Conservation (phyloP, 176 grass and related monocot species). For the Dactylis glomerata region DNA sequence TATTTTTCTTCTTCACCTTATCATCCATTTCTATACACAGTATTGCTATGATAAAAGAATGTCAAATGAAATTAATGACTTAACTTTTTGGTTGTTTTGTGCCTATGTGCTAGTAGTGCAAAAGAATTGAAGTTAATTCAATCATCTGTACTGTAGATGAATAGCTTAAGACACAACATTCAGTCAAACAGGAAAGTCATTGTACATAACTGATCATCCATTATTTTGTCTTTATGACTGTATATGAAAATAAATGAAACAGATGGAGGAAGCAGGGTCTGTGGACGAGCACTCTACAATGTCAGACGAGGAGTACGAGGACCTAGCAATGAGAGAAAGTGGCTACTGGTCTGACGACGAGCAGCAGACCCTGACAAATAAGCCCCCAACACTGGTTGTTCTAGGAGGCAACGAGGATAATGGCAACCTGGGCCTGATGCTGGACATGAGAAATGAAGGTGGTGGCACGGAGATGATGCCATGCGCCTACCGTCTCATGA, state of each 20-base stretch:
- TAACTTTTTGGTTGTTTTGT: not conserved
- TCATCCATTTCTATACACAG: not conserved
- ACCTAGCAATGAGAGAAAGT: constrained; percentile 14
- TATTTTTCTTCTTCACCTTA: not conserved
- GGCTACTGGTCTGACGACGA: not conserved
- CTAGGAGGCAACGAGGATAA: not conserved
- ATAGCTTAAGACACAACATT: not conserved
- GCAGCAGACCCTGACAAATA: not conserved
- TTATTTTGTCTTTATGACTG: not conserved
- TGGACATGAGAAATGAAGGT: not conserved
- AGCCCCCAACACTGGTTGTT: not conserved
- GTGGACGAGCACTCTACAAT: not conserved
- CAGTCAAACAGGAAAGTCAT: not conserved
- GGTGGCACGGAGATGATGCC: not conserved
- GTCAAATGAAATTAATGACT: not conserved
- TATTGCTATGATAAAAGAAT: not conserved
- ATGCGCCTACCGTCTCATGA: not conserved
- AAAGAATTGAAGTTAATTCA: not conserved
- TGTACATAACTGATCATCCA: not conserved
- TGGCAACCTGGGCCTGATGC: not conserved
- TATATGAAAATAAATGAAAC: not conserved
- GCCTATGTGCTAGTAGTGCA: not conserved
- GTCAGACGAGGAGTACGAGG: not conserved
- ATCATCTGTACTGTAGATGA: not conserved
- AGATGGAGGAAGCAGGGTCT: constrained; percentile 13